Base-by-base conservation (phyloP, 495 filamentous ascomycete species). In the Oleoguttula mirabilis region DNA sequence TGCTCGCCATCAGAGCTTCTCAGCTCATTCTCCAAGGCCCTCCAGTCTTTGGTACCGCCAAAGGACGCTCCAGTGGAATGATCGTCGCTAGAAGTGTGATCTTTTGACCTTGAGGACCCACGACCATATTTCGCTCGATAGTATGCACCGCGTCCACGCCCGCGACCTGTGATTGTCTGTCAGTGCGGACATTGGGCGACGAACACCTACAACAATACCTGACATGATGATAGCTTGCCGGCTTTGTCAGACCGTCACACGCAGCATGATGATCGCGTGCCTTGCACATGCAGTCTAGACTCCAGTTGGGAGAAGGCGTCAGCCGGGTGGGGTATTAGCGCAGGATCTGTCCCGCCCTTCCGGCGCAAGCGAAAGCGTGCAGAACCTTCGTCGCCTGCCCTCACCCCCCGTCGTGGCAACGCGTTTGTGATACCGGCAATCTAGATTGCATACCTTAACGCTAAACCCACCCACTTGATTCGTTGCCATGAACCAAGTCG, bases 61-160 rank as follows among this genome's bases (percentile, higher is more conserved):
- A 36, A 34, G 16, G 39, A 14, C 27, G 14, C 14, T 8, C 8
- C 27, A 8, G 8, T 8, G 27, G 27, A 30, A n/a, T n/a, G n/a
- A n/a, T n/a, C n/a, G n/a, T n/a, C n/a, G n/a, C n/a, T n/a, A n/a
- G n/a, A n/a, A n/a, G n/a, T n/a, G n/a, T n/a, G n/a, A n/a, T n/a
- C n/a, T n/a, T n/a, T n/a, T 30, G 27, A 30, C 8, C 8, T 8
- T 30, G 27, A 30, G 27, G 27, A 30, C 27, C 42, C 33, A 21
- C 50, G 36, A 14, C 45, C 50, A 24, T 53, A 53, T 14, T 27
- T 40, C 24, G 41, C 39, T 15, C 37, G 44, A 40, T 38, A 50
- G 30, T 50, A 54, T 21, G 41, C 41, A 21, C 51, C 51, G 8
- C 51, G 41, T 19, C 42, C 40, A 12, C 42, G n/a, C 17, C 45